Conservation (phyloP, 495 filamentous ascomycete genomes). For the Penicillium fimorum region DNA sequence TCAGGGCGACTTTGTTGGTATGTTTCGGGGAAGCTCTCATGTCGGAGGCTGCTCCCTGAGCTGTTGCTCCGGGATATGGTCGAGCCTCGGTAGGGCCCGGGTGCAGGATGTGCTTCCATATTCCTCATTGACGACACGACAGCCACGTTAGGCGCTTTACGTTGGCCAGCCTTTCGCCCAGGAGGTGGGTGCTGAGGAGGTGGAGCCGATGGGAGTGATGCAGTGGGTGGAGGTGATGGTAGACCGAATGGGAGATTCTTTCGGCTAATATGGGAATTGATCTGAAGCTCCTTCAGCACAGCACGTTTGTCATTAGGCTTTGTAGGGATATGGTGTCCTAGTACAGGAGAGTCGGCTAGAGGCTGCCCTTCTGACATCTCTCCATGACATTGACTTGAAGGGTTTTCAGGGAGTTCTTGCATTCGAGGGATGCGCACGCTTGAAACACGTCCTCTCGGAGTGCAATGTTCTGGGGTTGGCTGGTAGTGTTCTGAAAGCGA, state of each 20-base stretch:
- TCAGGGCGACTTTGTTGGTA: constrained; percentile 25
- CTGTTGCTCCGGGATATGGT: constrained; percentile 32
- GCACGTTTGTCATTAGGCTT: constrained; percentile 16
- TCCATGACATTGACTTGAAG: neutral
- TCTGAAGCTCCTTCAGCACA: constrained; percentile 13
- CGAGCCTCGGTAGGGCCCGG: constrained; percentile 17
- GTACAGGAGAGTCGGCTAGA: constrained; percentile 27
- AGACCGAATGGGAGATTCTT: constrained; percentile 31
- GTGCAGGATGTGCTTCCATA: constrained; percentile 9
- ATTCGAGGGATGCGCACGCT: constrained; percentile 22
- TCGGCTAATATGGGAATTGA: constrained; percentile 18
- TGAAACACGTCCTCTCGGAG: constrained; percentile 16
- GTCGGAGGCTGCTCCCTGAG: constrained; percentile 27
- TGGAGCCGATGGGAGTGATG: constrained; percentile 28
- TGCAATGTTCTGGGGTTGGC: constrained; percentile 16
- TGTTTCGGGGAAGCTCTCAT: constrained; percentile 26
- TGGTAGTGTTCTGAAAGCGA: constrained; percentile 18
- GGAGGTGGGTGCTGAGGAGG: constrained; percentile 21
- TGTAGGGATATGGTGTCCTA: constrained; percentile 14
- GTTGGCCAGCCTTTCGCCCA: constrained; percentile 11
- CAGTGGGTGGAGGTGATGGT: constrained; percentile 34
- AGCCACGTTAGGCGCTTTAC: constrained; percentile 17
- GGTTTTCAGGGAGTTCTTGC: constrained; percentile 18
- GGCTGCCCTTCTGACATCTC: constrained; percentile 7
- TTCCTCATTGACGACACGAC: constrained; percentile 4